These are phyloP conservation scores for Pseudopithomyces chartarum DNA, from an alignment of 2,329 filamentous ascomycete species.

Conservation along the genomic window DNA sequence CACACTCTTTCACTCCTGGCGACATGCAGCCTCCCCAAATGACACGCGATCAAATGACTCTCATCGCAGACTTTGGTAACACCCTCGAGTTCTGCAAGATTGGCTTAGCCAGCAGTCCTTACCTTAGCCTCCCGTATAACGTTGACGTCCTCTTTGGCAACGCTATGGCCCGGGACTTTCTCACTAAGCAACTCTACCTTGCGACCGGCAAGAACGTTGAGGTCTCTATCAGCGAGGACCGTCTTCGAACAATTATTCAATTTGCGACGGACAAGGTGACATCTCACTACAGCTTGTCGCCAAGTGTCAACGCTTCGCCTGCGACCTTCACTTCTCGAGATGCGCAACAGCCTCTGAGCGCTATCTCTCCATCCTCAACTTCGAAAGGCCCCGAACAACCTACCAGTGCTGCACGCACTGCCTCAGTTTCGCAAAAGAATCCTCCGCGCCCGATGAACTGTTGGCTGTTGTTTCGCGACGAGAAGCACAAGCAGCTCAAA, in stretches of 20 bases:
- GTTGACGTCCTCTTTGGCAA: not conserved
- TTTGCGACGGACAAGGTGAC: not conserved
- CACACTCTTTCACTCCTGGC: not conserved
- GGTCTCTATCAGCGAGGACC: not conserved
- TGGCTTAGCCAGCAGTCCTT: not conserved
- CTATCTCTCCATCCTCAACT: not conserved
- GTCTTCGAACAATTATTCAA: not conserved
- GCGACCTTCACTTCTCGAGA: too few species aligned
- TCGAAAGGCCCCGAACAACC: not conserved
- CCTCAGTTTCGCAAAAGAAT: conserved; percentile 14
- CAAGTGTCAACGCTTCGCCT: not conserved
- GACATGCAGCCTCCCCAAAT: not conserved
- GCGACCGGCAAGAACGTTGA: not conserved
- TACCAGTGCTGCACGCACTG: not conserved
- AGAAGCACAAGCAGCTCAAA: conserved; percentile 25
- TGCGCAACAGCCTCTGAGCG: not conserved
- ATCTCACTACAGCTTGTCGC: not conserved
- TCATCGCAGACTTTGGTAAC: not conserved
- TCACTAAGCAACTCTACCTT: not conserved
- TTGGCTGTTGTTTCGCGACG: conserved; percentile 30
- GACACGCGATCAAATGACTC: not conserved
- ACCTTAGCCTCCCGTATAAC: not conserved
- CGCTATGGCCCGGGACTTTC: not conserved
- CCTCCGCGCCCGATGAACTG: conserved; percentile 36
- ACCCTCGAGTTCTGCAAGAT: not conserved